Percentiles rank a stretch among this genome's conserved stretches.
phyloP scores from a whole-genome alignment of 2,329 filamentous ascomycete genomes.

The Pseudogymnoascus sp. region DNA sequence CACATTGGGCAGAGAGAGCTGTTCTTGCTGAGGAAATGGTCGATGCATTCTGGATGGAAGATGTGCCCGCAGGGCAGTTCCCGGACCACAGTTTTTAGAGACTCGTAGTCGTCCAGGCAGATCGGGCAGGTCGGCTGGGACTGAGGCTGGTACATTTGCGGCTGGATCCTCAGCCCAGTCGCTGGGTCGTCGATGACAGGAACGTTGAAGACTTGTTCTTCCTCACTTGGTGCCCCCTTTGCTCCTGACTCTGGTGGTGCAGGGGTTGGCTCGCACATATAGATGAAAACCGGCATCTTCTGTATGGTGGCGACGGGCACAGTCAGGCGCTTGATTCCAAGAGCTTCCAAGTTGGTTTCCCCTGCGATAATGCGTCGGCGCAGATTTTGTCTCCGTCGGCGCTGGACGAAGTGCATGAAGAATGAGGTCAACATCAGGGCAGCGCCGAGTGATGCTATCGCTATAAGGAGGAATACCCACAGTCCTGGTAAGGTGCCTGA shows the following conservation, averaged over 20 bases:
- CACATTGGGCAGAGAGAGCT: constrained; percentile 88
- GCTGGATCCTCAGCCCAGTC: constrained; percentile 6
- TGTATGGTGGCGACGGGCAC: constrained; percentile 66
- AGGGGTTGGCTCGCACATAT: constrained; percentile 46
- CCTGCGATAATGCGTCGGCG: constrained; percentile 64
- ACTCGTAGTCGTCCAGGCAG: constrained; percentile 73
- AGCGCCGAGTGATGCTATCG: constrained; percentile 61
- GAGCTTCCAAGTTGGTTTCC: constrained; percentile 75
- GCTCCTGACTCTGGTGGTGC: constrained; percentile 28
- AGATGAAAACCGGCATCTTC: constrained; percentile 71
- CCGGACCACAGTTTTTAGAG: constrained; percentile 63
- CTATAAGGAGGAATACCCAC: constrained; percentile 70
- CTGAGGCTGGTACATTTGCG: constrained; percentile 36
- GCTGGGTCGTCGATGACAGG: constrained; percentile 10
- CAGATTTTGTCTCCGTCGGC: constrained; percentile 58
- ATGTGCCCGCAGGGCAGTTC: constrained; percentile 88
- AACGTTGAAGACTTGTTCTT: constrained; percentile 5
- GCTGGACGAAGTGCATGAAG: constrained; percentile 71
- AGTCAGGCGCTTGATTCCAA: constrained; percentile 75
- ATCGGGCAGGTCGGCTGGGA: constrained; percentile 83
- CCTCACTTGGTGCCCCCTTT: background rate
- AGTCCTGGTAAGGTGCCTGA: constrained; percentile 52
- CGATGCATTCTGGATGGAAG: constrained; percentile 87
- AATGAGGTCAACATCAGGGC: constrained; percentile 61
- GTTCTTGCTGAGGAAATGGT: constrained; percentile 68